Evolutionary conservation across 1,139 yeast species (phyloP).

Genomic region (Blastobotrys proliferans): DNA sequence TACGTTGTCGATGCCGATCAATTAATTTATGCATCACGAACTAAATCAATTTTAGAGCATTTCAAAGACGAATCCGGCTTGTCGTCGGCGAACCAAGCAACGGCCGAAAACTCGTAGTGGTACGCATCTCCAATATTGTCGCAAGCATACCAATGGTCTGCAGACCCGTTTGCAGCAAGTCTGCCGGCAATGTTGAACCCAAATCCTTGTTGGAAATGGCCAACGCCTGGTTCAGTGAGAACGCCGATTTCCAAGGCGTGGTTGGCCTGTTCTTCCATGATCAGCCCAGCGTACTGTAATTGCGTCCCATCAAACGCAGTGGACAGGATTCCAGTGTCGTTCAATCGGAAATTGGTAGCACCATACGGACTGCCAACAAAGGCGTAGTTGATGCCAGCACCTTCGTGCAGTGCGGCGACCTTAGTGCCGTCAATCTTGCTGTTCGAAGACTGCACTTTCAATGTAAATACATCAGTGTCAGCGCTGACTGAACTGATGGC

Average conservation of each 20-base stretch:
- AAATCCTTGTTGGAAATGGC: not conserved
- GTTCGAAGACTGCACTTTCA: not conserved
- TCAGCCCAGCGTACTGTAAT: not conserved
- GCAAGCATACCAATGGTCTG: conserved; percentile 4
- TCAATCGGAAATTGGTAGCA: not conserved
- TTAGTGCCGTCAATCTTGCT: conserved; percentile 29
- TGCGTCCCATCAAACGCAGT: not conserved
- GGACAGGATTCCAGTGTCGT: not conserved
- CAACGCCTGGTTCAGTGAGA: not conserved
- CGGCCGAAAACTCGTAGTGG: too few relatives aligned
- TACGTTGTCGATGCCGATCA: too few relatives aligned
- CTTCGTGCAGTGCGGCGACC: conserved; percentile 42
- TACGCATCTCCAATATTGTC: too few relatives aligned
- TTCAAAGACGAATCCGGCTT: too few relatives aligned
- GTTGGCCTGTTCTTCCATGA: not conserved
- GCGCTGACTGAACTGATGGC: too few relatives aligned
- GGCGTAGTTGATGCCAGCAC: conserved; percentile 48
- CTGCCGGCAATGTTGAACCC: not conserved
- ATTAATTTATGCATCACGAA: too few relatives aligned
- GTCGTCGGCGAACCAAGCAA: too few relatives aligned
- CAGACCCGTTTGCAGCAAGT: not conserved
- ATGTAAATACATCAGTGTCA: too few relatives aligned
- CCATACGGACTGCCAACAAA: conserved; percentile 31
- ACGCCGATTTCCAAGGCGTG: conserved; percentile 4
- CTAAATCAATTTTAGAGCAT: too few relatives aligned